A percentile compares a stretch with the other conserved stretches of the same genome.
These are phyloP conservation scores for Fusarium drepaniforme DNA, from an alignment of 2,329 filamentous ascomycete species.

Conservation along the genomic window DNA sequence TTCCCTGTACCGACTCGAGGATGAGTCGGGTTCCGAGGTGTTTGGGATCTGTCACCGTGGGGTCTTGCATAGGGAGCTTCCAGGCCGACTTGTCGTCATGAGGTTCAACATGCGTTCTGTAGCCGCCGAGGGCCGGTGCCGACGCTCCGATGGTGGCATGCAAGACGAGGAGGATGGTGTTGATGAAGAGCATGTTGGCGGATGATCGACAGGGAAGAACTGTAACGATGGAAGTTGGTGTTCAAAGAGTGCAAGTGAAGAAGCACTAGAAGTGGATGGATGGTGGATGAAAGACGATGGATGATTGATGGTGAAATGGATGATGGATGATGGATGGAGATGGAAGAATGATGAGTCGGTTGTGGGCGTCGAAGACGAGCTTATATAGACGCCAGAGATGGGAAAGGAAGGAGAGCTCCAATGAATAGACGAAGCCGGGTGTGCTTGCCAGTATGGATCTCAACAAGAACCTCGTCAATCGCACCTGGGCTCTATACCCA, in stretches of 20 bases:
- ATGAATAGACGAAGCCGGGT: neutral
- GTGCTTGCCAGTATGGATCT: neutral
- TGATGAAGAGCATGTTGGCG: neutral
- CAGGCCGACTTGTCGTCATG: neutral
- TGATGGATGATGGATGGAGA: neutral
- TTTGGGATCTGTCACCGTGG: neutral
- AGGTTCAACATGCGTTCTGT: neutral
- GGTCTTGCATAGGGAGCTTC: neutral
- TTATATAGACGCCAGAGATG: neutral
- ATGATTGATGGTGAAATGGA: neutral
- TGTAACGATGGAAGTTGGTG: neutral
- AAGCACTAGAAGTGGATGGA: neutral
- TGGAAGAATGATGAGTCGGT: neutral
- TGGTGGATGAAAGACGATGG: neutral
- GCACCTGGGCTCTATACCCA: neutral
- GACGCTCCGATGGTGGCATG: neutral
- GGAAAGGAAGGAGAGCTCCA: neutral
- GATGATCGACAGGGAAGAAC: neutral
- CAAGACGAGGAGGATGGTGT: neutral
- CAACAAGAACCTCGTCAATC: neutral
- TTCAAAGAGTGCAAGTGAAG: neutral
- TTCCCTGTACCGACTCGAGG: neutral
- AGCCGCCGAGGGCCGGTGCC: neutral
- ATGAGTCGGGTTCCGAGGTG: neutral
- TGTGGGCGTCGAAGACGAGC: neutral